Evolutionary conservation across 805 yeast species (phyloP).

Genomic region (Cyberlindnera maclurae): DNA sequence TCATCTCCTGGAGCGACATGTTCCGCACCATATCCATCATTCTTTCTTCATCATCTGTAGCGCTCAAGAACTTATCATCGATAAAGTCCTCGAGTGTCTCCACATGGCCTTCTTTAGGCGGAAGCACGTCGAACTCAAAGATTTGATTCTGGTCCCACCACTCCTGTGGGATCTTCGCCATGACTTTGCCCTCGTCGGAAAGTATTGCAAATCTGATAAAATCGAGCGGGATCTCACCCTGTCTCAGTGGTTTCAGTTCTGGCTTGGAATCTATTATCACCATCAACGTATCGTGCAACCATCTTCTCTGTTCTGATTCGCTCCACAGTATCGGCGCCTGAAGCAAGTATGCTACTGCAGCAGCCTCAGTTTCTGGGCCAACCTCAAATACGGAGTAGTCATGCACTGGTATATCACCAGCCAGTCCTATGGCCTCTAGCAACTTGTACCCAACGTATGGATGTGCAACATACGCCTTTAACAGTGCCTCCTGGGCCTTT

Average conservation of each 20-base stretch:
- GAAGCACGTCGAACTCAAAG: constrained; percentile 65
- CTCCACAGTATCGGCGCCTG: constrained; percentile 53
- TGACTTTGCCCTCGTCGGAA: constrained; percentile 62
- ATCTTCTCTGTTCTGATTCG: constrained; percentile 36
- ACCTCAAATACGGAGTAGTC: constrained; percentile 21
- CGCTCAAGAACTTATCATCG: constrained; percentile 24
- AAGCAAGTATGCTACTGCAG: constrained; percentile 51
- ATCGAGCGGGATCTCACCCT: constrained; percentile 43
- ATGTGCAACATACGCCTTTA: constrained; percentile 44
- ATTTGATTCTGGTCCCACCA: constrained; percentile 58
- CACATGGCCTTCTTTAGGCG: constrained; percentile 46
- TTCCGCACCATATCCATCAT: constrained; percentile 22
- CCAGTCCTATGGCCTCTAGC: constrained; percentile 38
- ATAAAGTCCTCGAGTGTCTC: constrained; percentile 29
- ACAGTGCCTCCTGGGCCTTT: constrained; percentile 42
- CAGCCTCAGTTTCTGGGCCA: constrained; percentile 28
- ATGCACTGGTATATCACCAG: constrained; percentile 23
- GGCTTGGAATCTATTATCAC: constrained; percentile 16
- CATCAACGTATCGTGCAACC: constrained; percentile 38
- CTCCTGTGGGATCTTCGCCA: constrained; percentile 59
- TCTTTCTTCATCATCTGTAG: constrained; percentile 17
- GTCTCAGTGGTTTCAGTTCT: constrained; percentile 9
- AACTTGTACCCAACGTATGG: constrained; percentile 51
- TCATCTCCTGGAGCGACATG: constrained; percentile 22
- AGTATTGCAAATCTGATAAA: constrained; percentile 60